A percentile compares a stretch with the other conserved stretches of the same genome.
phyloP scores from a whole-genome alignment of 805 yeast species.

The Metschnikowia cerradonensis region DNA sequence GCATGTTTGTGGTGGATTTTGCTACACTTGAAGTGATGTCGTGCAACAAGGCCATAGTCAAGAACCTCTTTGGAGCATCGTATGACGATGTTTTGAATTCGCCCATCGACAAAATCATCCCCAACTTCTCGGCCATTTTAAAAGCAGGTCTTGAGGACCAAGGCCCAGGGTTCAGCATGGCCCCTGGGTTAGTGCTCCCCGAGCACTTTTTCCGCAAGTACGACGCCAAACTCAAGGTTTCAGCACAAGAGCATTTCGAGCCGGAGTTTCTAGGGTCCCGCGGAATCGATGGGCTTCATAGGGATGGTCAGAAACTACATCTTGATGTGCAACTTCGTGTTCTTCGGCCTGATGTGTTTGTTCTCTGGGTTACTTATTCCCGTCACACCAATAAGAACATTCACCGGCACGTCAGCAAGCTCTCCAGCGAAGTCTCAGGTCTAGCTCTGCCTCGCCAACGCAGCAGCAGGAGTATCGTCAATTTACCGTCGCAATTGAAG shows the following conservation, averaged over 20 bases:
- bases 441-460: slow-evolving; percentile 8
- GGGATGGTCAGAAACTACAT: slow-evolving; percentile 60
- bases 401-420: slow-evolving; percentile 24
- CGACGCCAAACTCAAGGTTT: slow-evolving; percentile 38
- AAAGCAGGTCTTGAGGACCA: slow-evolving; percentile 34
- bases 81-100: slow-evolving; percentile 39
- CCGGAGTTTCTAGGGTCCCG: slow-evolving; percentile 53
- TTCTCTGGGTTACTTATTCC: slow-evolving; percentile 85
- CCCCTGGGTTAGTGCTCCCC: slow-evolving; percentile 76
- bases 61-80: slow-evolving; percentile 70
- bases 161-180: slow-evolving; percentile 19
- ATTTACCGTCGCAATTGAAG: slow-evolving; percentile 55
- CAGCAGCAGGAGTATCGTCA: slow-evolving; percentile 15
- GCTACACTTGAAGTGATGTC: slow-evolving; percentile 51
- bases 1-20: slow-evolving; percentile 67
- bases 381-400: slow-evolving; percentile 35
- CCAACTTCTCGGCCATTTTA: slow-evolving; percentile 52
- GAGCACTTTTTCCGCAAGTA: slow-evolving; percentile 85
- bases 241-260: slow-evolving; percentile 33
- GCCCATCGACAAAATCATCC: slow-evolving; percentile 56
- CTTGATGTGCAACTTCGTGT: slow-evolving; percentile 83
- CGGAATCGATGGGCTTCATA: slow-evolving; percentile 66
- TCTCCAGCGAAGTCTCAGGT: slow-evolving; percentile 12
- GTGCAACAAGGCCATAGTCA: slow-evolving; percentile 73
- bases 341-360: slow-evolving; percentile 50